Evolutionary conservation across 2,329 filamentous ascomycete genomes (phyloP).

Genomic region (Pezicula rhizophila): DNA sequence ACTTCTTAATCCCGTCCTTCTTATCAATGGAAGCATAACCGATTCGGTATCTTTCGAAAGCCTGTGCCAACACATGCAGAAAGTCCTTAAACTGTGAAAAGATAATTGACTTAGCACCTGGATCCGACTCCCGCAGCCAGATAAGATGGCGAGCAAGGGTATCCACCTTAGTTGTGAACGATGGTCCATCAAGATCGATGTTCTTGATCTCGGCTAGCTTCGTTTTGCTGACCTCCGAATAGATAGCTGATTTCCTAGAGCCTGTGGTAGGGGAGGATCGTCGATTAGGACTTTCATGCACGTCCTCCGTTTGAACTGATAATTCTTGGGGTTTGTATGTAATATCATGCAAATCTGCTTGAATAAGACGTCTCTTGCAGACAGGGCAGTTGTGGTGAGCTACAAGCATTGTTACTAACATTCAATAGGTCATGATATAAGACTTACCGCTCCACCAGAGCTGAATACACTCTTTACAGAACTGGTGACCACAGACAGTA

Average conservation of each 20-base stretch:
- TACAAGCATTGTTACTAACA: constrained; percentile 3
- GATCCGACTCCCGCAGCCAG: constrained; percentile 79
- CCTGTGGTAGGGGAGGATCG: constrained; percentile 9
- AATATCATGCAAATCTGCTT: constrained; percentile 75
- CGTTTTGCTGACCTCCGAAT: constrained; percentile 66
- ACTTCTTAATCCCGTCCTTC: constrained; percentile 63
- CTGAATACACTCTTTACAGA: constrained; percentile 81
- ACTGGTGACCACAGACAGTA: constrained; percentile 86
- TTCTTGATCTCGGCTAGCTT: constrained; percentile 76
- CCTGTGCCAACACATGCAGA: constrained; percentile 63
- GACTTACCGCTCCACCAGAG: constrained; percentile 59
- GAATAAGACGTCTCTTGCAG: constrained; percentile 66
- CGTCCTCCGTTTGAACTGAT: constrained; percentile 55
- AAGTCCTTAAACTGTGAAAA: constrained; percentile 90
- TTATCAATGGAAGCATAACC: constrained; percentile 65
- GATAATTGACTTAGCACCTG: constrained; percentile 85
- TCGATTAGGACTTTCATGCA: constrained; percentile 25
- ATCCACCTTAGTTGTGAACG: constrained; percentile 88
- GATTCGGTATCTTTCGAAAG: constrained; percentile 67
- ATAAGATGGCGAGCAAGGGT: constrained; percentile 74
- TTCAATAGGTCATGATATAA: background rate
- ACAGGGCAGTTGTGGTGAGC: constrained; percentile 72
- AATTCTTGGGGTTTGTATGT: constrained; percentile 73
- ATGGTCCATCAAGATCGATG: constrained; percentile 65
- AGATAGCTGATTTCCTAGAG: constrained; percentile 50